Conservation (phyloP, 441 rosid genomes). For the Jatropha podagrica region DNA sequence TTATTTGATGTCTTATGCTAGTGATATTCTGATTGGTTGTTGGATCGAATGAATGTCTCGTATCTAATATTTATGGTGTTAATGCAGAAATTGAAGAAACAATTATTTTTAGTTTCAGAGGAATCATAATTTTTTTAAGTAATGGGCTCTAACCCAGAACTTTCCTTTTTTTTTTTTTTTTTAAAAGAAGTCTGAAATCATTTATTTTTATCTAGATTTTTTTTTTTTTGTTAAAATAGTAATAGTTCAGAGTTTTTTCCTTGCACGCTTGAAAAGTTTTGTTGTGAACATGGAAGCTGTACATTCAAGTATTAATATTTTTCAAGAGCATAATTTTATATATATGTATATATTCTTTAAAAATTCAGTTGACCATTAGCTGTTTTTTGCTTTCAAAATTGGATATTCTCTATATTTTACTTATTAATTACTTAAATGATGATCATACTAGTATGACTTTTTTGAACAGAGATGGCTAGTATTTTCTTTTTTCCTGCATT, state of each 20-base stretch:
- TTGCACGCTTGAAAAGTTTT: constrained; percentile 4
- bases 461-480: too few relatives aligned
- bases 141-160: not conserved
- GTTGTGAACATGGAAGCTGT: not conserved
- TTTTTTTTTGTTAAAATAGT: not conserved
- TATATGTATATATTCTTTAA: not conserved
- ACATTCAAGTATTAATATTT: not conserved
- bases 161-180: not conserved
- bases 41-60: too few relatives aligned
- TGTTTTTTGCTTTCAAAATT: not conserved
- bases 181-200: too few relatives aligned
- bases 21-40: too few relatives aligned
- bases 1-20: not conserved
- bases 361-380: not conserved
- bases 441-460: not conserved
- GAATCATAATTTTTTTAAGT: not conserved
- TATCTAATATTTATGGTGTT: too few relatives aligned
- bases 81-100: too few relatives aligned
- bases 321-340: not conserved
- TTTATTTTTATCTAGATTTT: not conserved
- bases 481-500: too few relatives aligned
- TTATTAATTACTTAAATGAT: not conserved
- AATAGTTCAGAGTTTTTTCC: not conserved
- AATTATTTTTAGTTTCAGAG: too few relatives aligned
- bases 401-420: too few relatives aligned